phyloP scores from a whole-genome alignment of 2,329 filamentous ascomycete genomes.

The Thermothelomyces thermophilus region DNA sequence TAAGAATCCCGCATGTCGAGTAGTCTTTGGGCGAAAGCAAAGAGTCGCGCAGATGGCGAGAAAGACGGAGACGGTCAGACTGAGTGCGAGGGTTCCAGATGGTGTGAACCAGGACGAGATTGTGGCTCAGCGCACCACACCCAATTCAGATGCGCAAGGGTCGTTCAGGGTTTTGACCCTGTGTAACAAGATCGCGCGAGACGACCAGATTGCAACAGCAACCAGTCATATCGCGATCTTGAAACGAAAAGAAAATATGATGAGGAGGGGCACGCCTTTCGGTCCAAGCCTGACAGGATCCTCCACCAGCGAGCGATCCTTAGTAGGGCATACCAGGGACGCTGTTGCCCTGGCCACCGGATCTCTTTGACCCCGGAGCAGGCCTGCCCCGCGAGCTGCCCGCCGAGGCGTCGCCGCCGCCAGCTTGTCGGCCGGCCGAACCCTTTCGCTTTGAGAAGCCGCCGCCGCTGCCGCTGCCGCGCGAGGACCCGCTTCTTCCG shows the following conservation, averaged over 20 bases:
- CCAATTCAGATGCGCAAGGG: too few relatives aligned
- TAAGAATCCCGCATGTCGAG: neutral
- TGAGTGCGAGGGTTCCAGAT: too few relatives aligned
- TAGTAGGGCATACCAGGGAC: slow-evolving; percentile 17
- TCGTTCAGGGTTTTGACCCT: too few relatives aligned
- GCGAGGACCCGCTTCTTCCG: neutral
- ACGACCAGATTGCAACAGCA: too few relatives aligned
- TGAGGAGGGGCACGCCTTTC: neutral
- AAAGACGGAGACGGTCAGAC: neutral
- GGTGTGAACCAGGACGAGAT: too few relatives aligned
- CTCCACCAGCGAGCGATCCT: neutral
- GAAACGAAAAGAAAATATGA: neutral
- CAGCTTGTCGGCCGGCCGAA: slow-evolving; percentile 2
- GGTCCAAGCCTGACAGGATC: too few relatives aligned
- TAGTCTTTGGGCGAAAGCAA: neutral
- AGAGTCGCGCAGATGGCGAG: neutral
- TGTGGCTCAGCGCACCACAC: too few relatives aligned
- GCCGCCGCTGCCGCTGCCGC: slow-evolving; percentile 7
- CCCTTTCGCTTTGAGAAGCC: slow-evolving; percentile 22
- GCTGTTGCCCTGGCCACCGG: slow-evolving; percentile 7
- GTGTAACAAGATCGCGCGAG: too few relatives aligned
- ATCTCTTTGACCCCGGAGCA: neutral
- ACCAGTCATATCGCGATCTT: neutral
- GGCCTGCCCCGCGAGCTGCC: slow-evolving; percentile 1
- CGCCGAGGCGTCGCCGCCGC: neutral